phyloP scores from a whole-genome alignment of 192 early-diverging fungal species.

The Funneliformis mosseae region DNA sequence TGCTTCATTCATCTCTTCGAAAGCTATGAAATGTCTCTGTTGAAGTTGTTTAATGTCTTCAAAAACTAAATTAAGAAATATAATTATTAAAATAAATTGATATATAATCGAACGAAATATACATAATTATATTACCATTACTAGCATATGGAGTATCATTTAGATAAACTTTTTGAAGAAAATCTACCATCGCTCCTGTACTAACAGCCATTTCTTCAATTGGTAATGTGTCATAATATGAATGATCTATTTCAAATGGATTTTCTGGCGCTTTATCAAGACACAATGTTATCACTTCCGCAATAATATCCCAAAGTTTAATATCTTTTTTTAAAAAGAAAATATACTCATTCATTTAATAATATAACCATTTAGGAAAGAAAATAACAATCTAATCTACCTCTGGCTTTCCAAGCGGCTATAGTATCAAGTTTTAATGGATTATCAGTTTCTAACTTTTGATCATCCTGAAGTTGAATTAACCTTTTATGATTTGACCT shows the following conservation, averaged over 20 bases:
- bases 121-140: conserved; percentile 35
- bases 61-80: conserved; percentile 35
- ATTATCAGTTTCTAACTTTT: conserved; percentile 59
- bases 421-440: conserved; percentile 66
- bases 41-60: conserved; percentile 44
- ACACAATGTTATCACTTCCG: conserved; percentile 64
- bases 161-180: conserved; percentile 62
- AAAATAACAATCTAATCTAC: conserved; percentile 29
- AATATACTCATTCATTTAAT: not conserved
- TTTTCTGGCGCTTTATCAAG: conserved; percentile 60
- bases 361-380: not conserved
- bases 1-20: conserved; percentile 48
- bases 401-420: conserved; percentile 62
- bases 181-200: conserved; percentile 70
- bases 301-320: conserved; percentile 66
- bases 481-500: conserved; percentile 63
- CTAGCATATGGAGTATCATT: conserved; percentile 46
- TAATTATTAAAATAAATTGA: not conserved
- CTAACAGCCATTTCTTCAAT: conserved; percentile 65
- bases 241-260: conserved; percentile 65
- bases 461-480: conserved; percentile 48
- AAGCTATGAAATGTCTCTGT: conserved; percentile 43
- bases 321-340: conserved; percentile 45
- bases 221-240: conserved; percentile 62
- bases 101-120: not conserved